These are phyloP conservation scores for Lithospermum erythrorhizon DNA, from an alignment of 257 asterid genomes.

Conservation along the genomic window DNA sequence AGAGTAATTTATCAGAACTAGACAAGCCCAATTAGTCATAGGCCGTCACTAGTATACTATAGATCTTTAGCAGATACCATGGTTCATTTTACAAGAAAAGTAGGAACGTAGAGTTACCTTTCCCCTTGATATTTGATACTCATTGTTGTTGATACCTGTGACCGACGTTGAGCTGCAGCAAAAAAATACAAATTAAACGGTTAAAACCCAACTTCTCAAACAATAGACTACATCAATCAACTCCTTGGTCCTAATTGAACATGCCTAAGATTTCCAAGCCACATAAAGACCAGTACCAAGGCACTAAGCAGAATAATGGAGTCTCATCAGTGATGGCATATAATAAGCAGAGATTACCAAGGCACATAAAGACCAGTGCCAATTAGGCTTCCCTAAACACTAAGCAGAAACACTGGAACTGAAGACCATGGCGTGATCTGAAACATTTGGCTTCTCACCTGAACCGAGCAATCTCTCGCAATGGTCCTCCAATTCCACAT, in stretches of 20 bases:
- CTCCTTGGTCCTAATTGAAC: too few relatives aligned
- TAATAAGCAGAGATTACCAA: not conserved
- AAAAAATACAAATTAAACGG: constrained; percentile 11
- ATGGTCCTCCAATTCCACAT: constrained; percentile 97
- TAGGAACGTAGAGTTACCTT: constrained; percentile 34
- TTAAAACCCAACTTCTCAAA: not conserved
- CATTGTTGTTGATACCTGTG: constrained; percentile 95
- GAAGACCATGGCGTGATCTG: constrained; percentile 4
- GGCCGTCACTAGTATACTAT: not conserved
- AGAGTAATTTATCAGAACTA: not conserved
- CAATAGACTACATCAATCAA: constrained; percentile 1
- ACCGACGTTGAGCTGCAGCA: constrained; percentile 70
- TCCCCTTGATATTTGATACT: constrained; percentile 90
- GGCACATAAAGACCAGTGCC: not conserved
- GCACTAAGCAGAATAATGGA: too few relatives aligned
- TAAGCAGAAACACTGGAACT: not conserved
- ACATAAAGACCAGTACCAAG: too few relatives aligned
- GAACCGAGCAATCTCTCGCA: constrained; percentile 90
- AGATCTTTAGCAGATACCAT: not conserved
- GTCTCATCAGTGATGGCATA: not conserved
- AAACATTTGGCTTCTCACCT: constrained; percentile 33
- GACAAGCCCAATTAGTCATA: not conserved
- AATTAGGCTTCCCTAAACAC: not conserved
- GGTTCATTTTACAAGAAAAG: not conserved
- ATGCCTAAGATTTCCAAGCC: too few relatives aligned